Conservation (phyloP, 495 filamentous ascomycete species). For the Hyaloscypha variabilis region DNA sequence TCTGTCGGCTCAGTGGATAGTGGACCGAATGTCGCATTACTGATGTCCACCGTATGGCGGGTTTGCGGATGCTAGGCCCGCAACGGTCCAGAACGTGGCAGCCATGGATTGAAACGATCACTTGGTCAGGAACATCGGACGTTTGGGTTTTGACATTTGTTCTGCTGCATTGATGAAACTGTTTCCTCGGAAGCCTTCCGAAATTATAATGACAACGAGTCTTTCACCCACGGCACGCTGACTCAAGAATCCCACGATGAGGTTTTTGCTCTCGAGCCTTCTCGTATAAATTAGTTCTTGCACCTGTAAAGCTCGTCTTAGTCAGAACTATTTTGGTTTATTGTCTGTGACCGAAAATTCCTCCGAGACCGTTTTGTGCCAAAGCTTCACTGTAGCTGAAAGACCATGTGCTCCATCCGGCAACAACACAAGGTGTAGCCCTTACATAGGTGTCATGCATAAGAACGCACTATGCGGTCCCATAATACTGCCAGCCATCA, state of each 20-base stretch:
- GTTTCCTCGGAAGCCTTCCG: slow-evolving; percentile 15
- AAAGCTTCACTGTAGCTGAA: neutral
- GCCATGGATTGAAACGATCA: neutral
- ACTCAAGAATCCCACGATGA: neutral
- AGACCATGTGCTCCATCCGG: neutral
- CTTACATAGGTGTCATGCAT: neutral
- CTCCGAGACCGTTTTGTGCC: neutral
- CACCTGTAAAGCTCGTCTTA: neutral
- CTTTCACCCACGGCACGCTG: neutral
- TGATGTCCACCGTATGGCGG: neutral
- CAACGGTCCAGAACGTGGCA: slow-evolving; percentile 11
- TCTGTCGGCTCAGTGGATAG: slow-evolving; percentile 4
- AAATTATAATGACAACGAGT: neutral
- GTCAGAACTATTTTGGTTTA: neutral
- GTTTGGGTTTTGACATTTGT: slow-evolving; percentile 10
- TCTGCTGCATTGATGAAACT: slow-evolving; percentile 17
- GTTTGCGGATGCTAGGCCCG: neutral
- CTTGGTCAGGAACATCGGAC: neutral
- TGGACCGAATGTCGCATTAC: neutral
- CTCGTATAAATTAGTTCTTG: neutral
- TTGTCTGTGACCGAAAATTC: neutral
- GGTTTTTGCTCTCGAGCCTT: neutral
- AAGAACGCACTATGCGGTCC: neutral
- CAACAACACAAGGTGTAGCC: neutral
- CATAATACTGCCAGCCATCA: neutral